Percentiles rank a stretch among this genome's conserved stretches.
Conservation (phyloP, 2,329 filamentous ascomycete genomes). For the Alternaria triticina region DNA sequence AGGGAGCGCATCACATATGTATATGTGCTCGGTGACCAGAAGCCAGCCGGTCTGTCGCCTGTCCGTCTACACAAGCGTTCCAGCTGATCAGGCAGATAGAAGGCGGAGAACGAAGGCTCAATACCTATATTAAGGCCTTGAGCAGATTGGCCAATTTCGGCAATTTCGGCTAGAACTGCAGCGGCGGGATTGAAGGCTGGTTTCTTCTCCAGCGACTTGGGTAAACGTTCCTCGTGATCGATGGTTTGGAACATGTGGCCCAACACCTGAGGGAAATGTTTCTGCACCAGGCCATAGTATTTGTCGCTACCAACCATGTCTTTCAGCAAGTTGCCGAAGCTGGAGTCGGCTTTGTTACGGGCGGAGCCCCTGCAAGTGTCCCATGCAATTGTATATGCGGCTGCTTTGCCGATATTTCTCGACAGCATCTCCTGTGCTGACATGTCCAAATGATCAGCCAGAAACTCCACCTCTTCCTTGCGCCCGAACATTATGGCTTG, state of each 20-base stretch:
- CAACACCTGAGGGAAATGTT: conserved; percentile 78
- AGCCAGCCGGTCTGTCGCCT: conserved; percentile 61
- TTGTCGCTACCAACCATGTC: conserved; percentile 70
- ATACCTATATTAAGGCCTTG: conserved; percentile 75
- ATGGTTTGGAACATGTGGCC: conserved; percentile 77
- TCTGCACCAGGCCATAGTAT: conserved; percentile 68
- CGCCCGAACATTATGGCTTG: conserved; percentile 83
- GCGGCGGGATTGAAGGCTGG: conserved; percentile 65
- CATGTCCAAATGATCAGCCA: conserved; percentile 59
- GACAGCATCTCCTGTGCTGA: conserved; percentile 52
- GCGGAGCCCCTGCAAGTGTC: conserved; percentile 62
- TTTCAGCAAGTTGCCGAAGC: conserved; percentile 71
- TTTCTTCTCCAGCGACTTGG: conserved; percentile 63
- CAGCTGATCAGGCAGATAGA: conserved; percentile 76
- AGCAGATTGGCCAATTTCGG: conserved; percentile 68
- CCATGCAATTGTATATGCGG: conserved; percentile 84
- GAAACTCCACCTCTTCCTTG: conserved; percentile 64
- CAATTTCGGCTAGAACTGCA: conserved; percentile 72
- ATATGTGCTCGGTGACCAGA: conserved; percentile 80
- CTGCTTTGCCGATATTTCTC: conserved; percentile 74
- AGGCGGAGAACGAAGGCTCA: conserved; percentile 84
- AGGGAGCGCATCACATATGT: conserved; percentile 77
- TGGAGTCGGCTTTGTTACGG: conserved; percentile 53
- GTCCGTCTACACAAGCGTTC: conserved; percentile 78
- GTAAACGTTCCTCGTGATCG: conserved; percentile 40